Evolutionary conservation across 2,329 filamentous ascomycete species (phyloP).

Genomic region (Mollisia scopiformis): DNA sequence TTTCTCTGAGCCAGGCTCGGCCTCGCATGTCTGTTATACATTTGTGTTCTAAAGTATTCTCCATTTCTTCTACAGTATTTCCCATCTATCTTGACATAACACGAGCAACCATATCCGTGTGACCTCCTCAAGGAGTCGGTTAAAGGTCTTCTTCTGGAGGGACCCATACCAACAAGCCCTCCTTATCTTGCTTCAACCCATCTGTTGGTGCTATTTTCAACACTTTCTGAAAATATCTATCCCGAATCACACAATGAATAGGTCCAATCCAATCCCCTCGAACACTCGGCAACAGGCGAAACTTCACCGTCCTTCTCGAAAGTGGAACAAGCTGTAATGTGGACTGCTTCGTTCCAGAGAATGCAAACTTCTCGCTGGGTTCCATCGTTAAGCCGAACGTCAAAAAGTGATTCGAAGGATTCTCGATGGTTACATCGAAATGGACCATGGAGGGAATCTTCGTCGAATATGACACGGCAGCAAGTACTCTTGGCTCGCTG

Average conservation of each 20-base stretch:
- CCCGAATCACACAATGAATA: constrained; percentile 71
- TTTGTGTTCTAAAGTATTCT: too few relatives aligned
- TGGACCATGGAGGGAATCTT: constrained; percentile 40
- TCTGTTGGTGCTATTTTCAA: constrained; percentile 80
- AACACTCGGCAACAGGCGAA: constrained; percentile 71
- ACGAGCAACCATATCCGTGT: not conserved
- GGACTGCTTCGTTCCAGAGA: constrained; percentile 83
- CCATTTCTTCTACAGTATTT: not conserved
- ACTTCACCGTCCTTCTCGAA: constrained; percentile 73
- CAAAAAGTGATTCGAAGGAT: constrained; percentile 91
- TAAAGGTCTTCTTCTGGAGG: constrained; percentile 42
- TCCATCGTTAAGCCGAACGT: constrained; percentile 95
- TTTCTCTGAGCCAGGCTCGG: too few relatives aligned
- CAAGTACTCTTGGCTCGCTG: constrained; percentile 80
- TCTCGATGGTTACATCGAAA: constrained; percentile 78
- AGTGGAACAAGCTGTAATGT: constrained; percentile 82
- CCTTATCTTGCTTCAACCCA: constrained; percentile 67
- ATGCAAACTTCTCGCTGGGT: constrained; percentile 88
- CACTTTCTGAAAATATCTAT: constrained; percentile 92
- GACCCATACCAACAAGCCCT: constrained; percentile 66
- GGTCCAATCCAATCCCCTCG: constrained; percentile 72
- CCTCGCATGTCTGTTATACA: too few relatives aligned
- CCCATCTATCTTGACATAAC: not conserved
- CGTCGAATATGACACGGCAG: constrained; percentile 51
- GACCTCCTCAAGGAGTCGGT: not conserved